These are phyloP conservation scores for Pulveroboletus ravenelii DNA, from an alignment of 768 basidiomycete genomes.

Conservation along the genomic window DNA sequence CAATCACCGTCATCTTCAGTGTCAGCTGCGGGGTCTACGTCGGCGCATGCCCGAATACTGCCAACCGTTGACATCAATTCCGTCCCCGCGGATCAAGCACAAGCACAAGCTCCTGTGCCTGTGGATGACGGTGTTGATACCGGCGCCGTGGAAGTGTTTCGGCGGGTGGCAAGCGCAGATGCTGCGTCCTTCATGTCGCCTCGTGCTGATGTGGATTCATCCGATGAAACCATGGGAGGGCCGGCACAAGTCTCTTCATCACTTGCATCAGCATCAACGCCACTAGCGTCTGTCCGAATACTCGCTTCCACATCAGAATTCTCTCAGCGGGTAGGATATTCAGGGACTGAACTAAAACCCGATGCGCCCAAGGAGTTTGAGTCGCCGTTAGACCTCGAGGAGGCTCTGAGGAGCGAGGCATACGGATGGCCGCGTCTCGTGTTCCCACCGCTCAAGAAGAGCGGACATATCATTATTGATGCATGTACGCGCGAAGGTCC, in stretches of 20 bases:
- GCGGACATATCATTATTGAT: conserved; percentile 89
- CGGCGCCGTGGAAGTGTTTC: conserved; percentile 11
- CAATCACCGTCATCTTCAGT: conserved; percentile 25
- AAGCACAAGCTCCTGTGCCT: conserved; percentile 13
- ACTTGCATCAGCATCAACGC: conserved; percentile 9
- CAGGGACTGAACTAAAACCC: conserved; percentile 1
- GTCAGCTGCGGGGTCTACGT: conserved; percentile 7
- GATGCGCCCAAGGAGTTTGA: conserved; percentile 6
- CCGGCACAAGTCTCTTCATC: conserved; percentile 11
- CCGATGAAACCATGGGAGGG: conserved; percentile 9
- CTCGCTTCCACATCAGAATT: conserved; percentile 8
- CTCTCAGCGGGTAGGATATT: background rate
- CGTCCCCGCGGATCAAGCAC: conserved; percentile 21
- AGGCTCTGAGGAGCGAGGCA: conserved; percentile 64
- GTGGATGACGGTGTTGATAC: conserved; percentile 17
- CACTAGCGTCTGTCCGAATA: conserved; percentile 8
- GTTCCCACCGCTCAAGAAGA: conserved; percentile 87
- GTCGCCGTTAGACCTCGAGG: conserved; percentile 40
- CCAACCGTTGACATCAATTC: conserved; percentile 15
- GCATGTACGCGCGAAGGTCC: conserved; percentile 79
- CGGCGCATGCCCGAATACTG: conserved; percentile 12
- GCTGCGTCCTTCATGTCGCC: conserved; percentile 20
- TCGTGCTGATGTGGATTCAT: conserved; percentile 22
- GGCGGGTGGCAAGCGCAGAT: conserved; percentile 15
- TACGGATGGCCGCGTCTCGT: conserved; percentile 89